Evolutionary conservation across 1,284 basidiomycete genomes (phyloP).

Genomic region (Boletus smithii): DNA sequence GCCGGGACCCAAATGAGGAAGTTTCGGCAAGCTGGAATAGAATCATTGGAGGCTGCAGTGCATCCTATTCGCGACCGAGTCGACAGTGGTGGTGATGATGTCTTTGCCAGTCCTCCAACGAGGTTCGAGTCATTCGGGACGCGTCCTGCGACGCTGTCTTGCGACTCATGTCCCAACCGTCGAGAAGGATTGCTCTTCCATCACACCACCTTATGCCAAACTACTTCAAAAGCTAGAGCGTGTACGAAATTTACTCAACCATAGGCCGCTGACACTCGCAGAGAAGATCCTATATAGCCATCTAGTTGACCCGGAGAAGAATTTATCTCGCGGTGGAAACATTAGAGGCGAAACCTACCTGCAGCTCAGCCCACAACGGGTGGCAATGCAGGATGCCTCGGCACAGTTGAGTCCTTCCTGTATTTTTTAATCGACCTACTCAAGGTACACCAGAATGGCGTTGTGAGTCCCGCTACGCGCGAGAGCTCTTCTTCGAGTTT

Average conservation of each 20-base stretch:
- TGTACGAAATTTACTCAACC: constrained; percentile 69
- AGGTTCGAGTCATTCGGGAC: constrained; percentile 8
- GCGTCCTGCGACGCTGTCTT: constrained; percentile 35
- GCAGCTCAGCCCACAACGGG: constrained; percentile 87
- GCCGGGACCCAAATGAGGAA: constrained; percentile 19
- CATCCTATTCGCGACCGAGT: neutral
- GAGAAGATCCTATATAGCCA: constrained; percentile 99
- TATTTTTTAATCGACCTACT: constrained; percentile 6
- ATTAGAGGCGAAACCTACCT: constrained; percentile 89
- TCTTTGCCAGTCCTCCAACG: constrained; percentile 19
- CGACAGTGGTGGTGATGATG: constrained; percentile 12
- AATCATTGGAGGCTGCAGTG: too few relatives aligned
- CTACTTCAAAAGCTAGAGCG: constrained; percentile 74
- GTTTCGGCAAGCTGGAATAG: neutral
- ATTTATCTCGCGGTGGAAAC: constrained; percentile 61
- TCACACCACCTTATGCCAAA: constrained; percentile 85
- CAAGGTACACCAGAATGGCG: constrained; percentile 60
- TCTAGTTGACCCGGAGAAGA: constrained; percentile 76
- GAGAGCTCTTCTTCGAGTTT: constrained; percentile 4
- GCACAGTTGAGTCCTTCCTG: constrained; percentile 70
- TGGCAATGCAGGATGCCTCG: constrained; percentile 99
- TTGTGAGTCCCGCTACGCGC: constrained; percentile 45
- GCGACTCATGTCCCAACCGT: constrained; percentile 52
- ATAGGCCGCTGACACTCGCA: constrained; percentile 81
- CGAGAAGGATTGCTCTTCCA: constrained; percentile 72